A percentile compares a stretch with the other conserved stretches of the same genome.
phyloP scores from a whole-genome alignment of 768 basidiomycete genomes.

The Ramaria sp. region DNA sequence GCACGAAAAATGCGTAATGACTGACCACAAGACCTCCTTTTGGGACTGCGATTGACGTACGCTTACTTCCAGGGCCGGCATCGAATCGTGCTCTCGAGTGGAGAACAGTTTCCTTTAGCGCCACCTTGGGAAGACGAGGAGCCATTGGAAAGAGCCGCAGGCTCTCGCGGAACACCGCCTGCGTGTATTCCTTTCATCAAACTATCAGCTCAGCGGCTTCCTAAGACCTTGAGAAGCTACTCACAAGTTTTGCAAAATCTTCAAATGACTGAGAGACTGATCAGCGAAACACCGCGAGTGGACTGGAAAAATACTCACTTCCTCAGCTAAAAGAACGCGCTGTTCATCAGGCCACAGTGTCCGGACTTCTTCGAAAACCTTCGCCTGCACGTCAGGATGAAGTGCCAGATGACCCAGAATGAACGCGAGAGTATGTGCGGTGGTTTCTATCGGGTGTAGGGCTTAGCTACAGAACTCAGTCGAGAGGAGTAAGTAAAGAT shows the following conservation, averaged over 20 bases:
- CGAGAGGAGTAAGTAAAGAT: not conserved
- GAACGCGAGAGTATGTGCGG: constrained; percentile 35
- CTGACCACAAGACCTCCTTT: constrained; percentile 25
- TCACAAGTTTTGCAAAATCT: constrained; percentile 27
- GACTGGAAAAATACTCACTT: constrained; percentile 17
- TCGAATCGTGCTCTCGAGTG: constrained; percentile 8
- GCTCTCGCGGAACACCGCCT: constrained; percentile 35
- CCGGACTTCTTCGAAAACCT: constrained; percentile 30
- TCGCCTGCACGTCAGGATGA: constrained; percentile 38
- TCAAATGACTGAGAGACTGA: constrained; percentile 27
- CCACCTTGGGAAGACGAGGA: constrained; percentile 26
- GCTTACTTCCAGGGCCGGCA: constrained; percentile 15
- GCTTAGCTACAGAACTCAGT: not conserved
- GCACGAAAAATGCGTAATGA: not conserved
- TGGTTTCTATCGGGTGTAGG: constrained; percentile 28
- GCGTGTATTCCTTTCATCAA: constrained; percentile 28
- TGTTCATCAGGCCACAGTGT: constrained; percentile 28
- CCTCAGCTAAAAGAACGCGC: constrained; percentile 10
- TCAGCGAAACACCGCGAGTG: not conserved
- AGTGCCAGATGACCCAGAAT: constrained; percentile 35
- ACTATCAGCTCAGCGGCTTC: not conserved
- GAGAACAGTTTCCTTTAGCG: constrained; percentile 27
- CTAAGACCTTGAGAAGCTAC: not conserved
- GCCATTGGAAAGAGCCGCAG: constrained; percentile 33
- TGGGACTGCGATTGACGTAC: constrained; percentile 25